Percentiles rank a stretch among this genome's conserved stretches.
These are phyloP conservation scores for Lanmaoa rubissima DNA, from an alignment of 768 basidiomycete species.

Conservation along the genomic window DNA sequence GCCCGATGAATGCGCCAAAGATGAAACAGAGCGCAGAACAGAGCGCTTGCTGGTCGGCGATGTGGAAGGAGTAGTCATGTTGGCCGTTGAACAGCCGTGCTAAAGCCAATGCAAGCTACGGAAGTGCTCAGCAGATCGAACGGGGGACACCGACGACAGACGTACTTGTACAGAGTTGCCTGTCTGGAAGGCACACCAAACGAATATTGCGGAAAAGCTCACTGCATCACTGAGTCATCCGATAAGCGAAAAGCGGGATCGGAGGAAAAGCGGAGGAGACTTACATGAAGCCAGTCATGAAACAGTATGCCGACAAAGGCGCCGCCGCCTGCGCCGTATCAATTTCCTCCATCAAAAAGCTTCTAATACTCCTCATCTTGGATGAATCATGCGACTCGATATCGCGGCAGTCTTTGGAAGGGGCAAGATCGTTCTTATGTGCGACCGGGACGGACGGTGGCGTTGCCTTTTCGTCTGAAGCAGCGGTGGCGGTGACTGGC, in stretches of 20 bases:
- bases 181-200: slow-evolving; percentile 87
- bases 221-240: slow-evolving; percentile 53
- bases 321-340: slow-evolving; percentile 37
- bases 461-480: background rate
- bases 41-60: slow-evolving; percentile 81
- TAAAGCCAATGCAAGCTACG: slow-evolving; percentile 72
- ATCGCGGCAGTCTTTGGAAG: slow-evolving; percentile 3
- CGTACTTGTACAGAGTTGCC: slow-evolving; percentile 69
- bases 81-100: slow-evolving; percentile 69
- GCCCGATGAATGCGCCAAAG: slow-evolving; percentile 71
- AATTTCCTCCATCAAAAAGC: slow-evolving; percentile 24
- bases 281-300: slow-evolving; percentile 80
- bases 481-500: background rate
- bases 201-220: slow-evolving; percentile 74
- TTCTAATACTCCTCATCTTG: slow-evolving; percentile 9
- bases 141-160: background rate
- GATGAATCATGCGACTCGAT: slow-evolving; percentile 10
- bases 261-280: slow-evolving; percentile 22
- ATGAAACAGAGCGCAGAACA: slow-evolving; percentile 79
- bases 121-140: background rate
- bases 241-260: background rate
- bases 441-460: background rate
- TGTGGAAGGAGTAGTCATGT: slow-evolving; percentile 64
- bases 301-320: slow-evolving; percentile 64
- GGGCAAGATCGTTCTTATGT: background rate